Evolutionary conservation across 805 yeast species (phyloP).

Genomic region (Candida sonorensis): DNA sequence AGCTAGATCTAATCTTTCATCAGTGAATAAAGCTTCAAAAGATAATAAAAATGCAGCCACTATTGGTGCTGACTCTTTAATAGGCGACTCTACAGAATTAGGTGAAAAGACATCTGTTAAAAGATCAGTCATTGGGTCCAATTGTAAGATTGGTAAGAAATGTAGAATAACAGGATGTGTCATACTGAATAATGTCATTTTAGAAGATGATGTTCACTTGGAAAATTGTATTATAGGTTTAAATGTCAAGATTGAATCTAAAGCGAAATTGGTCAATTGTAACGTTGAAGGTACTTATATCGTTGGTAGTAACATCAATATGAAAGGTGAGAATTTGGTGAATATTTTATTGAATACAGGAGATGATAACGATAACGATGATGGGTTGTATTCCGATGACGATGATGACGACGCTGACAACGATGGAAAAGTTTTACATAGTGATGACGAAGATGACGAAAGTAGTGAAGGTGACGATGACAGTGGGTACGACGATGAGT

Average conservation of each 20-base stretch:
- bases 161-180: constrained; percentile 88
- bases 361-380: constrained; percentile 17
- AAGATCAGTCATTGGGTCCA: constrained; percentile 70
- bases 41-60: constrained; percentile 50
- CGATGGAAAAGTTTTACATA: constrained; percentile 24
- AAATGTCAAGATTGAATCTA: constrained; percentile 54
- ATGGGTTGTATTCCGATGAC: constrained; percentile 20
- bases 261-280: constrained; percentile 68
- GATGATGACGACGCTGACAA: constrained; percentile 31
- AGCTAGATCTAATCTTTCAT: constrained; percentile 35
- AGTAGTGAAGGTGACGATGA: constrained; percentile 32
- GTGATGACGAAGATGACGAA: constrained; percentile 11
- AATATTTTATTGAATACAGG: constrained; percentile 29
- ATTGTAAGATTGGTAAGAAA: constrained; percentile 73
- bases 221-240: constrained; percentile 88
- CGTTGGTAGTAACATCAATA: constrained; percentile 47
- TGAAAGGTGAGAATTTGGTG: constrained; percentile 35
- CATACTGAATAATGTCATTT: constrained; percentile 56
- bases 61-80: constrained; percentile 80
- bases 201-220: constrained; percentile 70
- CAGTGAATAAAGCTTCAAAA: constrained; percentile 11
- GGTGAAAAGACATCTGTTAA: constrained; percentile 86
- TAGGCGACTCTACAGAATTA: constrained; percentile 60
- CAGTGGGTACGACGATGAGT: constrained; percentile 56
- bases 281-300: constrained; percentile 75